Base-by-base conservation (phyloP, 2,329 filamentous ascomycete genomes). In the Thelonectria olida region DNA sequence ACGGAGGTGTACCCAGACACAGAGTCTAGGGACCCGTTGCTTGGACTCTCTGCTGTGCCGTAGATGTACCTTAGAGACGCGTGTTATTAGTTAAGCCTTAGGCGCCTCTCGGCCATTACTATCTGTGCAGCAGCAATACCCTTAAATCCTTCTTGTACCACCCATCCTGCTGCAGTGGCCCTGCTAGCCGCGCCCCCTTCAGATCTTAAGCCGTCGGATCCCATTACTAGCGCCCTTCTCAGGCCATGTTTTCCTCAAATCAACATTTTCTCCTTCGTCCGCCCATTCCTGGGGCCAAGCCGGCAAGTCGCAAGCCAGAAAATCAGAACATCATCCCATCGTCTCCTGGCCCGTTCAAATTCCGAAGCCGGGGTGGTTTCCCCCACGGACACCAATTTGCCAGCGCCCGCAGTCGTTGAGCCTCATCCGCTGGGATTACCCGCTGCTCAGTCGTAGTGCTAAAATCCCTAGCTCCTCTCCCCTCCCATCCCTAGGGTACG, bases 391-490 rank as follows among this genome's bases (percentile, higher is more conserved):
- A 42, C 51, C 51, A 44, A 55, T 55, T n/a, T 38, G 44, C 22
- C 41, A 54, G 41, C 53, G 58, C 53, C 53, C 58, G 53, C 53
- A 49, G 22, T 56, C 50, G 47, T 61, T 54, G 48, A 41, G 47
- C 54, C 25, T 27, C 20, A 45, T 45, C 41, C 55, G 48, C 56
- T 53, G 48, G 52, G 48, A 48, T 50, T 61, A 56, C 45, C 53
- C 58, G 58, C 64, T 66, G 64, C 44, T 62, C 66, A 61, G 61
- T 63, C 60, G 61, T 59, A 56, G 64, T 67, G 54, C 64, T 67
- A 60, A 58, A 54, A 61, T 61, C 62, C 49, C 62, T 62, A 64
- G 54, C 57, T 56, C 28, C 38, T 23, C 23, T 39, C 13, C 28
- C 41, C 31, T 36, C 25, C 25, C 27, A 28, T 48, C 12, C 22